A percentile compares a stretch with the other conserved stretches of the same genome.
phyloP scores from a whole-genome alignment of 164 flowering plant species.

The Vitis rupestris region DNA sequence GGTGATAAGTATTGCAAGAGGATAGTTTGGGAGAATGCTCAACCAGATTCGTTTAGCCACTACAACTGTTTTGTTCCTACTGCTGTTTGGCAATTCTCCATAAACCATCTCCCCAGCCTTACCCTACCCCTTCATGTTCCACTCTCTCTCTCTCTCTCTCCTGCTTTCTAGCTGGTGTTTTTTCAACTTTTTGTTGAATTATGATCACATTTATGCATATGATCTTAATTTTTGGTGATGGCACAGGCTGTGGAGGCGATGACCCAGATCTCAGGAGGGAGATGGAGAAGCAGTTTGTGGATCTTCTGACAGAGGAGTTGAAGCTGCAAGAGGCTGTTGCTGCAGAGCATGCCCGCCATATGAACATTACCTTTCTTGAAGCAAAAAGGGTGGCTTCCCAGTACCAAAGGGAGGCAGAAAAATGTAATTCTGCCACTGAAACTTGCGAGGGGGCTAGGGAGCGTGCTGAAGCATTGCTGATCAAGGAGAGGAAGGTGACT shows the following conservation, averaged over 20 bases:
- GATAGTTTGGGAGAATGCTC: too few species aligned
- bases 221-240: too few species aligned
- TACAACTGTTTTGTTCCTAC: too few species aligned
- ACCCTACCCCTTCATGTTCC: too few species aligned
- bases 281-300: constrained; percentile 87
- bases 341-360: constrained; percentile 57
- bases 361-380: constrained; percentile 66
- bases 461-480: constrained; percentile 57
- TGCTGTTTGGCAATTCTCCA: too few species aligned
- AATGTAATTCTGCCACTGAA: constrained; percentile 87
- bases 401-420: constrained; percentile 85
- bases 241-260: constrained; percentile 73
- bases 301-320: constrained; percentile 80
- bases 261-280: constrained; percentile 86
- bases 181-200: too few species aligned
- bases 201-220: too few species aligned
- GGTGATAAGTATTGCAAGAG: too few species aligned
- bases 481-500: constrained; percentile 73
- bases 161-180: too few species aligned
- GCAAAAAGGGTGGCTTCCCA: constrained; percentile 76
- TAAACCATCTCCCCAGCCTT: too few species aligned
- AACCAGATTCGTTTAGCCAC: too few species aligned
- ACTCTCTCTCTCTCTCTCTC: too few species aligned
- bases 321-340: constrained; percentile 71
- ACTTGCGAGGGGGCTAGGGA: constrained; percentile 90